Evolutionary conservation across 23 red algal species (phyloP).

Genomic region (Gracilariopsis chorda): DNA sequence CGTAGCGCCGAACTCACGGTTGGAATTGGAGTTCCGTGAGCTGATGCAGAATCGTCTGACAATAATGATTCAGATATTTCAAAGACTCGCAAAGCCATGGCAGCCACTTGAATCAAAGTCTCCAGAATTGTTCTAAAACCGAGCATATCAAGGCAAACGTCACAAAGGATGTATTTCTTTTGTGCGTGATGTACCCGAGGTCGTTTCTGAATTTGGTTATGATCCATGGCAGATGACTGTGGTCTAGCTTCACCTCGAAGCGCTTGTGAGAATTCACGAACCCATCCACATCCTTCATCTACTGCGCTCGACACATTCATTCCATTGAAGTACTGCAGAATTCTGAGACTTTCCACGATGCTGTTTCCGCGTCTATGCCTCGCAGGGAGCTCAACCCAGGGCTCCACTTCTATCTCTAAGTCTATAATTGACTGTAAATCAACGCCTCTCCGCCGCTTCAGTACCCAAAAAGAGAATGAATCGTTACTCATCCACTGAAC

Average conservation of each 20-base stretch:
- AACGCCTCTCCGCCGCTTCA: slow-evolving; percentile 10
- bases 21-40: not conserved
- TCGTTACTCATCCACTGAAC: not conserved
- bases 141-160: slow-evolving; percentile 23
- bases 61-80: slow-evolving; percentile 28
- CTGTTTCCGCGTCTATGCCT: not conserved
- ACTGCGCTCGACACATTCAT: slow-evolving; percentile 46
- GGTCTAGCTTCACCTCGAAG: not conserved
- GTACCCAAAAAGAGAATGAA: slow-evolving; percentile 9
- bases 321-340: slow-evolving; percentile 42
- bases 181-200: not conserved
- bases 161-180: not conserved
- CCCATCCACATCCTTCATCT: slow-evolving; percentile 48
- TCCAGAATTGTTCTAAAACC: slow-evolving; percentile 22
- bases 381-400: not conserved
- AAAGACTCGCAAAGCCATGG: not conserved
- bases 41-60: not conserved
- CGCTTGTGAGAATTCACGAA: slow-evolving; percentile 34
- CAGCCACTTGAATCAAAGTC: slow-evolving; percentile 15
- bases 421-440: not conserved
- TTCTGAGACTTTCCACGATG: slow-evolving; percentile 9
- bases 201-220: not conserved
- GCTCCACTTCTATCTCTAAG: not conserved
- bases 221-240: not conserved
- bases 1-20: not conserved